These are phyloP conservation scores for Ceratorhiza oryzae-sativae DNA, from an alignment of 1,284 basidiomycete species.

Conservation along the genomic window DNA sequence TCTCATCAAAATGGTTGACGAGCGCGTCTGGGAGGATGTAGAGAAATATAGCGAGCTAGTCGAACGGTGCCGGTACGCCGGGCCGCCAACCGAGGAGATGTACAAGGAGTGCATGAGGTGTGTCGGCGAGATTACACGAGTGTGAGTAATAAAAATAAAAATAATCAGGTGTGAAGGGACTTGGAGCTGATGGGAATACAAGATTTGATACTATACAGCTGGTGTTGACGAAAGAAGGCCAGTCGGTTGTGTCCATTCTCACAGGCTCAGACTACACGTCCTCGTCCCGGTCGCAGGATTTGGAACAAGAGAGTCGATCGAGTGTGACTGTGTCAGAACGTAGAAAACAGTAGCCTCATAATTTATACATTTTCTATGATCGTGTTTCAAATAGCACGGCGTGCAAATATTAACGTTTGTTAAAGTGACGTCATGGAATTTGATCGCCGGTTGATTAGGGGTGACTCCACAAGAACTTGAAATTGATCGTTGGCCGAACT, in stretches of 20 bases:
- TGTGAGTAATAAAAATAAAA: conserved; percentile 39
- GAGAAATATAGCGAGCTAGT: conserved; percentile 39
- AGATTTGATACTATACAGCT: conserved; percentile 29
- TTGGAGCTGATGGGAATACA: neutral
- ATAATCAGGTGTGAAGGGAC: neutral
- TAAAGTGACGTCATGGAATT: conserved; percentile 18
- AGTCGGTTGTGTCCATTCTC: conserved; percentile 17
- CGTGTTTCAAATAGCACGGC: neutral
- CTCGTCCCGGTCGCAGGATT: neutral
- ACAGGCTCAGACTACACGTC: conserved; percentile 26
- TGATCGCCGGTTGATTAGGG: conserved; percentile 22
- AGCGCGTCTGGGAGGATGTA: conserved; percentile 28
- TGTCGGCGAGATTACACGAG: conserved; percentile 43
- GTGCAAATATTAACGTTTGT: conserved; percentile 10
- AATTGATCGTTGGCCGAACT: conserved; percentile 24
- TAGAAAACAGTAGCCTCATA: neutral
- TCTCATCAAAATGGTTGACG: conserved; percentile 28
- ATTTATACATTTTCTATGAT: neutral
- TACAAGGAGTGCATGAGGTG: conserved; percentile 43
- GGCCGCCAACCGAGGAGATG: conserved; percentile 43
- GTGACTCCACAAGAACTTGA: conserved; percentile 4
- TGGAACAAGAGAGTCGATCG: conserved; percentile 1
- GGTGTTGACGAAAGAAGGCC: conserved; percentile 23
- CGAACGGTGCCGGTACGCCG: conserved; percentile 41
- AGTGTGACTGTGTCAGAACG: conserved; percentile 19